These are phyloP conservation scores for Cyberlindnera xishuangbannaensis DNA, from an alignment of 805 yeast genomes.

Conservation along the genomic window DNA sequence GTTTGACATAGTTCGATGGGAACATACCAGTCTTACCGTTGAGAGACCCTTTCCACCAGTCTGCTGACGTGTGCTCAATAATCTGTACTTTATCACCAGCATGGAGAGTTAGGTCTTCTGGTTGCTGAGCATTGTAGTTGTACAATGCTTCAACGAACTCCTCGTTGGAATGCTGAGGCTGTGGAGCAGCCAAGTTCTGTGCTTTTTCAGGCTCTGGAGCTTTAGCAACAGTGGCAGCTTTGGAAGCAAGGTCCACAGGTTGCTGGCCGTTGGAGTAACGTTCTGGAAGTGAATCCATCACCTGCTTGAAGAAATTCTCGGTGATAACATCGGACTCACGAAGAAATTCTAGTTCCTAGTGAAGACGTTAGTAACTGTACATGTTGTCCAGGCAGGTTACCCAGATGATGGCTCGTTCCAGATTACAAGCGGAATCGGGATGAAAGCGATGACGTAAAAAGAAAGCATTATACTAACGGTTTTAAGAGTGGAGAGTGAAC, in stretches of 20 bases:
- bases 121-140: constrained; percentile 67
- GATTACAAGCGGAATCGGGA: too few relatives aligned
- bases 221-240: constrained; percentile 1
- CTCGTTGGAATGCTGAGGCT: constrained; percentile 21
- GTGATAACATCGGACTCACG: constrained; percentile 69
- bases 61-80: constrained; percentile 65
- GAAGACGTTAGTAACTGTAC: neutral
- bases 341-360: constrained; percentile 68
- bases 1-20: constrained; percentile 80
- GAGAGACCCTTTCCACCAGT: constrained; percentile 86
- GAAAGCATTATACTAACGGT: too few relatives aligned
- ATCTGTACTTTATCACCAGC: constrained; percentile 69
- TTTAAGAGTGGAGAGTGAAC: constrained; percentile 71
- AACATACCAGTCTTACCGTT: constrained; percentile 69
- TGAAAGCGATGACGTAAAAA: too few relatives aligned
- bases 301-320: constrained; percentile 44
- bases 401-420: too few relatives aligned
- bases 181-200: constrained; percentile 10
- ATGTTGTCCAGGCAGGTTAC: too few relatives aligned
- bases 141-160: constrained; percentile 64
- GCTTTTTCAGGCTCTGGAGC: constrained; percentile 9
- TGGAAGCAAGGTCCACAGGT: constrained; percentile 41
- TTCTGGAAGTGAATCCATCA: constrained; percentile 49
- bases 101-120: constrained; percentile 61
- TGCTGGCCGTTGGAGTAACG: constrained; percentile 46